These are phyloP conservation scores for Ceriops tagal DNA, from an alignment of 345 rosid species.

Conservation along the genomic window DNA sequence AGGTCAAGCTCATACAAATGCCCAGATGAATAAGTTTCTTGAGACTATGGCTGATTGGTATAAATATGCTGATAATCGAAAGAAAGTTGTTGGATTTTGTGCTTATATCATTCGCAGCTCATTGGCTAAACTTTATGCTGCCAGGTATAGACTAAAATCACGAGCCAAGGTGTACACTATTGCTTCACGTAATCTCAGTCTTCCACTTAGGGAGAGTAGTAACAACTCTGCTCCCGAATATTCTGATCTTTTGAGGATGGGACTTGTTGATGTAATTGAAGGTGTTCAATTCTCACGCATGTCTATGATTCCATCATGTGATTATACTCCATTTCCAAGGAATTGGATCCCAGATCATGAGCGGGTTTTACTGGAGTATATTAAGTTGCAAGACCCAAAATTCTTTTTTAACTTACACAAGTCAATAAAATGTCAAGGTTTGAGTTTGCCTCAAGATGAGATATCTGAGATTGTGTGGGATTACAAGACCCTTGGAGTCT, in stretches of 20 bases:
- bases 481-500: conserved; percentile 75
- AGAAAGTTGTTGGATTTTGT: conserved; percentile 92
- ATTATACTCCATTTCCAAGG: conserved; percentile 85
- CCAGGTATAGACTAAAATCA: conserved; percentile 88
- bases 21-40: conserved; percentile 97
- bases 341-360: conserved; percentile 91
- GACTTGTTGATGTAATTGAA: conserved; percentile 90
- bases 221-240: conserved; percentile 89
- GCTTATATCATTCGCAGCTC: conserved; percentile 93
- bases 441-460: conserved; percentile 84
- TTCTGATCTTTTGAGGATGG: conserved; percentile 94
- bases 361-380: conserved; percentile 67
- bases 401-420: conserved; percentile 67
- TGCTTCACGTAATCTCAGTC: conserved; percentile 82
- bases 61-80: conserved; percentile 84
- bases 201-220: conserved; percentile 73
- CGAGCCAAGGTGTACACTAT: conserved; percentile 91
- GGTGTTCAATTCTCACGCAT: conserved; percentile 90
- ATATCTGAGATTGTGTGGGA: conserved; percentile 81
- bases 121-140: conserved; percentile 91
- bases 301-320: conserved; percentile 90
- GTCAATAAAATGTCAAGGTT: conserved; percentile 57
- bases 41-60: conserved; percentile 99
- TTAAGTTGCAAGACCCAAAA: conserved; percentile 75
- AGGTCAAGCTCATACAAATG: conserved; percentile 89